Evolutionary conservation across 805 yeast species (phyloP).

Genomic region (Pichia sporocuriosa): DNA sequence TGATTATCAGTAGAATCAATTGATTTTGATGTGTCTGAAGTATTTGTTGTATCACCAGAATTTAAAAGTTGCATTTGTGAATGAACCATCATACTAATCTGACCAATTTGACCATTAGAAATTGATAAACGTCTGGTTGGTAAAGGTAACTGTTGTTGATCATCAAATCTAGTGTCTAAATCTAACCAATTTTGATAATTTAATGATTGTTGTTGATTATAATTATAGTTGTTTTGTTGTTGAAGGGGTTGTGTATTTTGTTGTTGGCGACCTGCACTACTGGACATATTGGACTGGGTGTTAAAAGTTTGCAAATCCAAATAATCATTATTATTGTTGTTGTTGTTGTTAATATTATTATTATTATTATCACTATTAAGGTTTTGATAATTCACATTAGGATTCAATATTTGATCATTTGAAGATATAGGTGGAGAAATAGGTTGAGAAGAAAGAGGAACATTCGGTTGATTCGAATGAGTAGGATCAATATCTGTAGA

Average conservation of each 20-base stretch:
- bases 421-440: no score
- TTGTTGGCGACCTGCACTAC: background rate
- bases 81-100: constrained; percentile 37
- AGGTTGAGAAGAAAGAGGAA: no score
- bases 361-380: background rate
- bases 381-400: background rate
- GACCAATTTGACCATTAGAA: constrained; percentile 82
- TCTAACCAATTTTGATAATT: background rate
- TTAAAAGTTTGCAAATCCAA: no score
- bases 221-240: background rate
- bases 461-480: no score
- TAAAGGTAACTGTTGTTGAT: constrained; percentile 12
- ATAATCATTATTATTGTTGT: no score
- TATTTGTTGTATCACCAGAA: no score
- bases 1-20: background rate
- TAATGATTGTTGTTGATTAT: background rate
- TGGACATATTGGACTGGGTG: no score
- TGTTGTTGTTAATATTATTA: background rate
- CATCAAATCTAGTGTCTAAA: constrained; percentile 1
- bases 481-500: no score
- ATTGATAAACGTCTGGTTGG: constrained; percentile 65
- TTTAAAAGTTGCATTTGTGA: constrained; percentile 12
- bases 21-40: constrained; percentile 4
- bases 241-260: background rate
- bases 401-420: no score